Conservation (phyloP, 2,329 filamentous ascomycete genomes). For the Hymenoscyphus salicellus region DNA sequence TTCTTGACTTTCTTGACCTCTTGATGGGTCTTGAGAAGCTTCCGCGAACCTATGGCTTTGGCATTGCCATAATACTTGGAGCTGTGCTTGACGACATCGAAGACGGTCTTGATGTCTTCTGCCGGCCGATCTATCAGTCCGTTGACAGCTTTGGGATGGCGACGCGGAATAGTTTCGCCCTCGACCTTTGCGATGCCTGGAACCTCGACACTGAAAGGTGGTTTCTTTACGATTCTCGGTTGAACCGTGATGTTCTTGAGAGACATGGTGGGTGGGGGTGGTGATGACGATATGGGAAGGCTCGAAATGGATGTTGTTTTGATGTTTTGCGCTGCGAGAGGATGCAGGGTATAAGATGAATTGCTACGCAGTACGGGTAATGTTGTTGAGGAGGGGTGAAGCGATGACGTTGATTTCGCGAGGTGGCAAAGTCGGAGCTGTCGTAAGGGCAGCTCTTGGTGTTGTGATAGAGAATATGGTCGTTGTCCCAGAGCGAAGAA, state of each 20-base stretch:
- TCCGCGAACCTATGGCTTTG: slow-evolving; percentile 67
- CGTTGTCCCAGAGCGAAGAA: not conserved
- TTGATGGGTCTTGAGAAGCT: slow-evolving; percentile 71
- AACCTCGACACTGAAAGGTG: slow-evolving; percentile 61
- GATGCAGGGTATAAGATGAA: not conserved
- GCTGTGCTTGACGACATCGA: slow-evolving; percentile 69
- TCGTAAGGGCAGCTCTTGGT: not conserved
- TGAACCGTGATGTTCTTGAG: slow-evolving; percentile 34
- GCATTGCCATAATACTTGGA: slow-evolving; percentile 64
- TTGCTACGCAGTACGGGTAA: not conserved
- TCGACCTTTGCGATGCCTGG: slow-evolving; percentile 55
- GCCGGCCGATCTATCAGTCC: slow-evolving; percentile 53
- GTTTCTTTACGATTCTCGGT: slow-evolving; percentile 39
- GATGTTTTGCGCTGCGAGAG: not conserved
- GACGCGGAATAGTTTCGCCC: slow-evolving; percentile 68
- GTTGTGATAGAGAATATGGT: not conserved
- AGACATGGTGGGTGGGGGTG: slow-evolving; percentile 27
- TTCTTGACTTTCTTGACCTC: slow-evolving; percentile 91
- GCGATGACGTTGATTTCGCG: not conserved
- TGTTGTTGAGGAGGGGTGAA: not conserved
- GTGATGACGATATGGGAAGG: slow-evolving; percentile 15
- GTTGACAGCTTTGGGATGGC: slow-evolving; percentile 56
- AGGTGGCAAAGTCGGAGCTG: not conserved
- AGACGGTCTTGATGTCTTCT: slow-evolving; percentile 64
- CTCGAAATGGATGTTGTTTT: slow-evolving; percentile 4